phyloP scores from a whole-genome alignment of 805 yeast genomes.

The Zygosaccharomyces pseudorouxii region DNA sequence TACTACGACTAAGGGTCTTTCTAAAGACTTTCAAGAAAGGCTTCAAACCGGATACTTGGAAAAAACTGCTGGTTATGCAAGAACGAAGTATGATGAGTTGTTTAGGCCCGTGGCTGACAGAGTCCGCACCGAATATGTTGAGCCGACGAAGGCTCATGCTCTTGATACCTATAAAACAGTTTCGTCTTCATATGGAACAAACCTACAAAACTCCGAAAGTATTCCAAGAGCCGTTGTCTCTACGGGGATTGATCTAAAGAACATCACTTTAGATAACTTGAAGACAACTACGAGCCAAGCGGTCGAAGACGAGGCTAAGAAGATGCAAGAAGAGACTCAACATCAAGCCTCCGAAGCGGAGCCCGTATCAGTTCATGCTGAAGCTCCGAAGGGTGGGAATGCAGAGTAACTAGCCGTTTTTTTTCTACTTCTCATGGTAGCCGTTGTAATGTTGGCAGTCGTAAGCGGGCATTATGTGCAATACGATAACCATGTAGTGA shows the following conservation, averaged over 20 bases:
- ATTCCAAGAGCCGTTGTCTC: slow-evolving; percentile 33
- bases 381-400: slow-evolving; percentile 4
- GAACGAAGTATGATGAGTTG: slow-evolving; percentile 20
- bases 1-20: slow-evolving; percentile 26
- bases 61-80: slow-evolving; percentile 26
- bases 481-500: not conserved
- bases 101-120: slow-evolving; percentile 27
- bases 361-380: slow-evolving; percentile 3
- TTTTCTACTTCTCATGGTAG: slow-evolving; percentile 4
- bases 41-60: slow-evolving; percentile 21
- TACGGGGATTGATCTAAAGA: slow-evolving; percentile 33
- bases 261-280: slow-evolving; percentile 27
- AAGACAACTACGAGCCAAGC: slow-evolving; percentile 15
- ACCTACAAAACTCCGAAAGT: slow-evolving; percentile 27
- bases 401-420: slow-evolving; percentile 8
- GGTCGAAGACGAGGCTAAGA: slow-evolving; percentile 11
- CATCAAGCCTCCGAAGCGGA: slow-evolving; percentile 2
- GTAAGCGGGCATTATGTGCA: not conserved
- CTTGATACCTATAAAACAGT: slow-evolving; percentile 28
- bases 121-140: slow-evolving; percentile 16
- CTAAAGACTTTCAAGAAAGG: slow-evolving; percentile 25
- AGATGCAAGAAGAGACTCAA: slow-evolving; percentile 1
- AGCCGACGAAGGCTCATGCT: slow-evolving; percentile 22
- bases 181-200: slow-evolving; percentile 28
- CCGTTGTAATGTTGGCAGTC: not conserved